Evolutionary conservation across 2,329 filamentous ascomycete species (phyloP).

Genomic region (Fusarium burgessii): DNA sequence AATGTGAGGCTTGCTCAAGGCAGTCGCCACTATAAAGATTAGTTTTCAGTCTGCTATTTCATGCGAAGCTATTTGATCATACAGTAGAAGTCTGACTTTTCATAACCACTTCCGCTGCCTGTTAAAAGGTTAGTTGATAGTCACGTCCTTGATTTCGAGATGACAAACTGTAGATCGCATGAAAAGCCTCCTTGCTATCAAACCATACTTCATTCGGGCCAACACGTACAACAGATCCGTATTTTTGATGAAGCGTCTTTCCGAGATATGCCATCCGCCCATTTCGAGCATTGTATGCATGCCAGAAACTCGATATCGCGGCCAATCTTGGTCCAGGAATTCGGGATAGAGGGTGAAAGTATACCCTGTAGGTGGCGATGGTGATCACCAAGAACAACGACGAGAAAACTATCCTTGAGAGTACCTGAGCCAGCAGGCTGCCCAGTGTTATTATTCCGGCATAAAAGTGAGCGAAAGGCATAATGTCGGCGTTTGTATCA

Average conservation of each 20-base stretch:
- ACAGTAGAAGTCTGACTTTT: slow-evolving; percentile 67
- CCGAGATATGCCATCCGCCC: slow-evolving; percentile 58
- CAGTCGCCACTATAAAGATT: slow-evolving; percentile 56
- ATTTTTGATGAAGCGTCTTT: slow-evolving; percentile 58
- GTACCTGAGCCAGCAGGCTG: not conserved
- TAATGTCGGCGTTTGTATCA: slow-evolving; percentile 18
- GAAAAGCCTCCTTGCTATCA: slow-evolving; percentile 60
- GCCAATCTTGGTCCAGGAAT: slow-evolving; percentile 62
- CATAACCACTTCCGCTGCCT: slow-evolving; percentile 62
- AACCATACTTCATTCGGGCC: slow-evolving; percentile 68
- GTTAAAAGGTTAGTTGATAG: not conserved
- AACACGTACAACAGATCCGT: slow-evolving; percentile 65
- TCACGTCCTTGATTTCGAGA: slow-evolving; percentile 48
- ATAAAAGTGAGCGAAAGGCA: slow-evolving; percentile 14
- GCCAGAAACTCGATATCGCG: slow-evolving; percentile 62
- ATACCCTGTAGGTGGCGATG: slow-evolving; percentile 54
- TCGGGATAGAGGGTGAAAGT: slow-evolving; percentile 58
- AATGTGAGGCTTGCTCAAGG: slow-evolving; percentile 57
- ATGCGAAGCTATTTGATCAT: slow-evolving; percentile 29
- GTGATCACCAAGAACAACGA: slow-evolving; percentile 32
- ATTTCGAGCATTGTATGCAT: slow-evolving; percentile 59
- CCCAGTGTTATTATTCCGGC: slow-evolving; percentile 9
- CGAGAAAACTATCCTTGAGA: slow-evolving; percentile 5
- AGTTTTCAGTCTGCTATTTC: not conserved
- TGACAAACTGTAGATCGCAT: slow-evolving; percentile 46